Evolutionary conservation across 495 filamentous ascomycete species (phyloP), one percentile per base, ranked within the genome.

Genomic region (Penicillium crystallinum): DNA sequence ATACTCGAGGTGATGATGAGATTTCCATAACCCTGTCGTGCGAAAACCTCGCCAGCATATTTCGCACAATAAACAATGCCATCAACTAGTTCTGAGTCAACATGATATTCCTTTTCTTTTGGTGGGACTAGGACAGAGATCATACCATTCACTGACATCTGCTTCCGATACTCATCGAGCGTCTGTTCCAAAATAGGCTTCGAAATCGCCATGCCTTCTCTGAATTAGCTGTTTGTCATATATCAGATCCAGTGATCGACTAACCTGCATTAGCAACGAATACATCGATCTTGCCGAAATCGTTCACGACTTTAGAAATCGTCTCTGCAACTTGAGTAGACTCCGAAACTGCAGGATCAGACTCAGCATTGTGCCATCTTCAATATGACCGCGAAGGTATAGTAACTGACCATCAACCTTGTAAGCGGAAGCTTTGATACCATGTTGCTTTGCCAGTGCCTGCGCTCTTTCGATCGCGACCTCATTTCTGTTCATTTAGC

Each of bases 1-100:
- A 92, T 91, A 55, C 80, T 85, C 2, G 83, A 89, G 55, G 90
- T 88, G 55, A 91, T 66, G 44, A 86, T 83, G 38, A 92, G 76
- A 54, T 84, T 88, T 3, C 87, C 88, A 58, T 58, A 63, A 31
- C 65, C 63, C 31, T 77, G 69, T 41, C 58, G 57, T 9, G 76
- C 67, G 58, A 88, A 79, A 75, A 91, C 85, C 59, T 88, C 62
- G 35, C 77, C 76, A 30, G 63, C 71, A 44, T 58, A 69, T 34
- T 70, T 70, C 31, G 67, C 48, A 30, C 61, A 69, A 47, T 61
- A 62, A 17, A 70, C 56, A 15, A 70, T 62, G 9, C 69, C 69
- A 36, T 72, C 69, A 19, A 72, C 65, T 69, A 23, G 14, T 6
- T 1, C 4, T 2, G 14, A 6, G 10, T 25, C 27, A 37, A 42